Base-by-base conservation (phyloP, 2,329 filamentous ascomycete genomes). In the Stagonosporopsis cucurbitacearum region DNA sequence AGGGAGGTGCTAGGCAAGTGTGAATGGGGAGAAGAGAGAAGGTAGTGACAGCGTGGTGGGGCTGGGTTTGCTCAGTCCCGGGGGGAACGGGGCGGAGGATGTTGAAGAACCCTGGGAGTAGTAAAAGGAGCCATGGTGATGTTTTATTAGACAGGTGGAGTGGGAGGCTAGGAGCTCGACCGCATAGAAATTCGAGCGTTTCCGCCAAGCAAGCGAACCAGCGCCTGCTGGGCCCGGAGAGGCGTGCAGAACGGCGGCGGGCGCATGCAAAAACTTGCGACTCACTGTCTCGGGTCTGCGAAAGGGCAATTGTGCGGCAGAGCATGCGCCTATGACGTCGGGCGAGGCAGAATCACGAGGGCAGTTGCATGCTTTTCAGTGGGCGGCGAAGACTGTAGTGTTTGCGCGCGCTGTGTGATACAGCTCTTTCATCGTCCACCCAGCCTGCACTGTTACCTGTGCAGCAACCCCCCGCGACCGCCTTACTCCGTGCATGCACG, bases 41-140 rank as follows among this genome's bases (percentile, higher is more conserved):
- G 44, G 53, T 56, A 56, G 47, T 51, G 48, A 56, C 53, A 51
- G 45, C 39, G 50, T 54, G 53, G 56, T 54, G 61, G 61, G 67
- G 53, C 63, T 67, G 64, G 58, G 60, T 58, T 56, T 57, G 69
- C 71, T 81, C 79, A 81, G 75, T 78, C 78, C 78, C 78, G 77
- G 75, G 78, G 78, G 73, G 75, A 77, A 78, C 78, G 77, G 76
- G 77, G 76, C 77, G 79, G 79, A 77, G 77, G 76, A 75, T 72
- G 74, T 65, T 75, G 68, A 70, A 73, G 65, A 65, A 75, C 74
- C 77, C 77, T 78, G 70, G 62, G 67, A 67, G 75, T 71, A 71
- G 68, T 66, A 67, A 71, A 71, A 71, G 69, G 68, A 70, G 63
- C 65, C 71, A 75, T 75, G 72, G 72, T 75, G 70, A 66, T 69